These are phyloP conservation scores for Monosporascus sp. DNA, from an alignment of 2,329 filamentous ascomycete species.

Conservation along the genomic window DNA sequence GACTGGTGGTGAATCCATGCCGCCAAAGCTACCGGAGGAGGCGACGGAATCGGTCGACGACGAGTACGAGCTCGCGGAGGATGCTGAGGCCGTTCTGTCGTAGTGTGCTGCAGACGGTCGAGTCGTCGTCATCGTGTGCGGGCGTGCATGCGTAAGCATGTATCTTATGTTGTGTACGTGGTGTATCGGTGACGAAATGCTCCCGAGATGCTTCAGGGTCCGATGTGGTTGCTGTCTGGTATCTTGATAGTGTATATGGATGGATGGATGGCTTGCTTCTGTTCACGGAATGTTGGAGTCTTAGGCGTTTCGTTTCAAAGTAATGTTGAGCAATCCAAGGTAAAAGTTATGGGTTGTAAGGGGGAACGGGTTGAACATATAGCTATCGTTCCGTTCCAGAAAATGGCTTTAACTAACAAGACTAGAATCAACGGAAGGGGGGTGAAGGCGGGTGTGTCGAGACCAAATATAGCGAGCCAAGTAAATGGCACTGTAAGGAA, in stretches of 20 bases:
- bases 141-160: conserved; percentile 3
- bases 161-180: not conserved
- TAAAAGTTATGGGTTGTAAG: not conserved
- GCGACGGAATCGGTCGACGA: conserved; percentile 38
- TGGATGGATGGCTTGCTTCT: not conserved
- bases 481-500: not conserved
- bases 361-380: not conserved
- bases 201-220: too few relatives aligned
- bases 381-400: not conserved
- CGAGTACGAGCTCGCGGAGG: conserved; percentile 23
- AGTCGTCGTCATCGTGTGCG: conserved; percentile 22
- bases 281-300: not conserved
- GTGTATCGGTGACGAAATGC: too few relatives aligned
- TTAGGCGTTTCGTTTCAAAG: not conserved
- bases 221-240: too few relatives aligned
- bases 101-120: conserved; percentile 32
- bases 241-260: too few relatives aligned
- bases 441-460: not conserved
- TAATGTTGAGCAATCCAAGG: not conserved
- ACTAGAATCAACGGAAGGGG: not conserved
- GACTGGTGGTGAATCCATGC: conserved; percentile 44
- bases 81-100: conserved; percentile 29
- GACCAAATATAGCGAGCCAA: not conserved
- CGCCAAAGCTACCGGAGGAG: conserved; percentile 35
- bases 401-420: not conserved